A percentile compares a stretch with the other conserved stretches of the same genome.
phyloP scores from a whole-genome alignment of 768 basidiomycete species.

The Cubamyces sp. region DNA sequence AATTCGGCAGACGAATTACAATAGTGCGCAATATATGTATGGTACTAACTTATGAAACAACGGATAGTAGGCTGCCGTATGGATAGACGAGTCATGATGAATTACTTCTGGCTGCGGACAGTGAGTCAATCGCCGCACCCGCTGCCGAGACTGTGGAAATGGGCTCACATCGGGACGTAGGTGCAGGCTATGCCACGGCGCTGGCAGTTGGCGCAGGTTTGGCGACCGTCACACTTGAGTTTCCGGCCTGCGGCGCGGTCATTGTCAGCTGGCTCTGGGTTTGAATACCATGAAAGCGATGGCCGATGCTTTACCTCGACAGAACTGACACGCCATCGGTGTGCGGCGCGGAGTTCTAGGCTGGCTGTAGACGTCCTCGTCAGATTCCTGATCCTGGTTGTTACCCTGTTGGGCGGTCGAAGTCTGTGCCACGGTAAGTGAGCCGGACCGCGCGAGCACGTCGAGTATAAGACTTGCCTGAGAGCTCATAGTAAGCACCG shows the following conservation, averaged over 20 bases:
- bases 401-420: constrained; percentile 6
- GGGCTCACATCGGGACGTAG: constrained; percentile 69
- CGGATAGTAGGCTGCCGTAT: not conserved
- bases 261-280: not conserved
- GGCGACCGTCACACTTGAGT: constrained; percentile 73
- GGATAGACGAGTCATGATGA: not conserved
- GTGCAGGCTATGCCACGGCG: constrained; percentile 58
- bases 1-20: not conserved
- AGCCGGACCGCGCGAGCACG: too few relatives aligned
- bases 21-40: not conserved
- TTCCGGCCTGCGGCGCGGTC: constrained; percentile 54
- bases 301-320: constrained; percentile 50
- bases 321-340: constrained; percentile 75
- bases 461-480: constrained; percentile 2
- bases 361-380: constrained; percentile 29
- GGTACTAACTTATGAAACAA: constrained; percentile 5
- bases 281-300: not conserved
- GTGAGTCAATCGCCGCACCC: not conserved
- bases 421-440: constrained; percentile 1
- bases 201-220: constrained; percentile 68
- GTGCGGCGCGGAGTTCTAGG: constrained; percentile 48
- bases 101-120: constrained; percentile 21
- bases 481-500: constrained; percentile 8
- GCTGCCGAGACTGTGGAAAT: not conserved
- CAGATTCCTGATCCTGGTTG: constrained; percentile 29